Base-by-base conservation (phyloP, 192 early-diverging fungal species). In the Coemansia sp. region DNA sequence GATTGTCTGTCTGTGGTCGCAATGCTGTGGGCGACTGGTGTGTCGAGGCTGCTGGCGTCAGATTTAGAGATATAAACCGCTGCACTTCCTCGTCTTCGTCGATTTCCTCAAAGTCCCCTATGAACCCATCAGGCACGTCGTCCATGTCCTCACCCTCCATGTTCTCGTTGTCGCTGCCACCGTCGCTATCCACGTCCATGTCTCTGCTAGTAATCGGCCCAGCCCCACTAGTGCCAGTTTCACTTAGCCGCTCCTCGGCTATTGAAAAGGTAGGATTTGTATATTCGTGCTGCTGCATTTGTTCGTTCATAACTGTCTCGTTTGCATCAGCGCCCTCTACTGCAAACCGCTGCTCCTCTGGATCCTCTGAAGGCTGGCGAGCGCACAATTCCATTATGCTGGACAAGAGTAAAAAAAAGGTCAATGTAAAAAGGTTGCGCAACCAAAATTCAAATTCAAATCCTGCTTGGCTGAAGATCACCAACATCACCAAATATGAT, bases 31-130 rank as follows among this genome's bases (percentile, higher is more conserved):
- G 80, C 29, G 80, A 74, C 41, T 74, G 68, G 8, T 69, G 62
- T 14, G 72, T 74, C 2, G 80, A 77, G 31, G 50, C 41, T 7
- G 61, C 12, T 0, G 80, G 80, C 11, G 80, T 82, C 58, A 74
- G 69, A 51, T 72, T 77, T 15, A 74, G 72, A 12, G 80, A 82
- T 15, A 82, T 77, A 62, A 82, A 74, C 34, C 72, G 75, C 60
- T 82, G 64, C 5, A 82, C 75, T 11, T 73, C 80, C 34, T 82
- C 80, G 19, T 82, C 75, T 9, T 77, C 80, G 12, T 74, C 72
- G 23, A 82, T 82, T 59, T 82, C 80, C 42, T 82, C 80, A 67
- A 82, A 75, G 25, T 76, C 80, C 23, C 75, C 75, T 8, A 77
- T 42, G 21, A 77, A 77, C 14, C 60, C 69, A 0, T 67, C 75